phyloP scores from a whole-genome alignment of 768 basidiomycete species.

The Strobilomyces echinocephalus region DNA sequence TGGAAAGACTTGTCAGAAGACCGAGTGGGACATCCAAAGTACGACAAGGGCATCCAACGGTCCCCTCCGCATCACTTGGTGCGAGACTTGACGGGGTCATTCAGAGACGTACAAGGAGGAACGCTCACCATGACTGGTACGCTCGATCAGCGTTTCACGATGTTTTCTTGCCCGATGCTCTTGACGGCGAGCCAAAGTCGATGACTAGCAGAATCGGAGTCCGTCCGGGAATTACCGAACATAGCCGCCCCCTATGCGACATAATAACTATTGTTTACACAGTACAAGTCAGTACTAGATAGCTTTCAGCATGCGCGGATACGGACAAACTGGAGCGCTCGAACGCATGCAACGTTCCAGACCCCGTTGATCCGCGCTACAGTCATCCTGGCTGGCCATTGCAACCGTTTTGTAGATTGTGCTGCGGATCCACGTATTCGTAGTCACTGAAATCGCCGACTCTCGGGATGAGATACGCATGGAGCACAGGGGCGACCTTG shows the following conservation, averaged over 20 bases:
- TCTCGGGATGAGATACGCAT: conserved; percentile 53
- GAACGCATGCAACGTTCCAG: conserved; percentile 68
- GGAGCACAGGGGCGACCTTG: conserved; percentile 46
- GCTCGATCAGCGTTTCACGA: conserved; percentile 15
- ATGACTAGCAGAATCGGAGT: conserved; percentile 20
- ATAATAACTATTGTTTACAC: too few relatives aligned
- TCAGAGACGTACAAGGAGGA: conserved; percentile 7
- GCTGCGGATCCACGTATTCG: conserved; percentile 55
- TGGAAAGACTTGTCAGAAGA: conserved; percentile 29
- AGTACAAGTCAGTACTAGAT: too few relatives aligned
- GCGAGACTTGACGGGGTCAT: conserved; percentile 1
- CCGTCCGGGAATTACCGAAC: conserved; percentile 44
- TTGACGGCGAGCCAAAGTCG: conserved; percentile 19
- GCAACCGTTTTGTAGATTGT: conserved; percentile 61
- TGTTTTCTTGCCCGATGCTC: conserved; percentile 25
- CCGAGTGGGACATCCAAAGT: conserved; percentile 19
- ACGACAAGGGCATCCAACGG: conserved; percentile 25
- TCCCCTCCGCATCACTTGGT: conserved; percentile 6
- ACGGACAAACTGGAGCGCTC: conserved; percentile 48
- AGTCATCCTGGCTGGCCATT: conserved; percentile 72
- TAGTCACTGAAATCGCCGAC: conserved; percentile 39
- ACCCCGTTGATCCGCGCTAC: conserved; percentile 61
- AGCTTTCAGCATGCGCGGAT: too few relatives aligned
- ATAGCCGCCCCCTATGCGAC: conserved; percentile 24
- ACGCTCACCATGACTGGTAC: conserved; percentile 35